A percentile compares a stretch with the other conserved stretches of the same genome.
Conservation (phyloP, 1,284 basidiomycete species). For the Farysia itapuensis region DNA sequence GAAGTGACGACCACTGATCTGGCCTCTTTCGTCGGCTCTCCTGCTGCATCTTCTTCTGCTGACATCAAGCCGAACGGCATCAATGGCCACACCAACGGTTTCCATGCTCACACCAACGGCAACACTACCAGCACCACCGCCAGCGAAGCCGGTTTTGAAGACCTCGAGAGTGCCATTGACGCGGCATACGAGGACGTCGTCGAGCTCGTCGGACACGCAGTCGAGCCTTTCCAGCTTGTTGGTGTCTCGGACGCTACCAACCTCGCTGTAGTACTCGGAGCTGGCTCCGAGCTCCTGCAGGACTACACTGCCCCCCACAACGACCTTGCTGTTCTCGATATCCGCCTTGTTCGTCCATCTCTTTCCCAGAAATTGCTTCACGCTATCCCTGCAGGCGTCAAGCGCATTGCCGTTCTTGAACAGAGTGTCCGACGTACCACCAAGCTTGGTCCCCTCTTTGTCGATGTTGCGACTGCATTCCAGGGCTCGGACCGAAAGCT, state of each 20-base stretch:
- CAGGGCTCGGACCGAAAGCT: constrained; percentile 65
- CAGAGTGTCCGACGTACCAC: constrained; percentile 74
- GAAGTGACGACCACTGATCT: constrained; percentile 59
- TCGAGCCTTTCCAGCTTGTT: constrained; percentile 48
- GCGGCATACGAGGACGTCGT: constrained; percentile 45
- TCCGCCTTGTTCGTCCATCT: constrained; percentile 77
- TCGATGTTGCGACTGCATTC: constrained; percentile 76
- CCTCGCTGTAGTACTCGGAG: constrained; percentile 51
- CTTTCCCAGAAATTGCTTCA: constrained; percentile 69
- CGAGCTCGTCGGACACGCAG: constrained; percentile 35
- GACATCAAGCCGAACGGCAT: constrained; percentile 59
- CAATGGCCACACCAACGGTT: constrained; percentile 57
- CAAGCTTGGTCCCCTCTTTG: constrained; percentile 84
- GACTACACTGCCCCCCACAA: constrained; percentile 59
- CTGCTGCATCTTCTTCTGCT: constrained; percentile 42
- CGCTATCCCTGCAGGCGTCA: constrained; percentile 69
- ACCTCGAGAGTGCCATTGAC: constrained; percentile 38
- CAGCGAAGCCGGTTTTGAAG: constrained; percentile 34
- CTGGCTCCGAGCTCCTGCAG: constrained; percentile 44
- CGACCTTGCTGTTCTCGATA: constrained; percentile 68
- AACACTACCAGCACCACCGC: constrained; percentile 10
- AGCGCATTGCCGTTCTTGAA: constrained; percentile 81
- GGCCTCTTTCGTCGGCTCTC: constrained; percentile 29
- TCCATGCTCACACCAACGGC: constrained; percentile 17
- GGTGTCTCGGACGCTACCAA: constrained; percentile 38